These are phyloP conservation scores for Ampelocalamus luodianensis DNA, from an alignment of 176 grass and related monocot genomes.

Conservation along the genomic window DNA sequence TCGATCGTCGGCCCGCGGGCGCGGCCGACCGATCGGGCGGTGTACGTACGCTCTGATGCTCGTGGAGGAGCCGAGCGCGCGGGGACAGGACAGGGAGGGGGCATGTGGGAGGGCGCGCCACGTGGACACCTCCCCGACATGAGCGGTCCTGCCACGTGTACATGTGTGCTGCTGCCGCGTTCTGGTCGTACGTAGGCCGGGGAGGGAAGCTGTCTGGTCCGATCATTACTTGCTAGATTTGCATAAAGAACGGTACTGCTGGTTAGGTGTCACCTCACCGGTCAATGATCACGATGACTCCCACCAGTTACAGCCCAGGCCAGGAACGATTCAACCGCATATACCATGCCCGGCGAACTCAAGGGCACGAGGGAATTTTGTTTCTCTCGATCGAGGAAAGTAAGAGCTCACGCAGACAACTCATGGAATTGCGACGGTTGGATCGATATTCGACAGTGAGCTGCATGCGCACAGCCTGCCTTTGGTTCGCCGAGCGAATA, in stretches of 20 bases:
- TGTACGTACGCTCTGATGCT: neutral
- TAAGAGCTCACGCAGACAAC: neutral
- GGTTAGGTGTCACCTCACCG: conserved; percentile 13
- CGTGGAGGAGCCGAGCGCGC: neutral
- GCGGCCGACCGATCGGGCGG: conserved; percentile 21
- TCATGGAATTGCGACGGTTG: neutral
- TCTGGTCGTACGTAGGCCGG: too few relatives aligned
- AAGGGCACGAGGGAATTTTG: neutral
- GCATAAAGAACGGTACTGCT: conserved; percentile 13
- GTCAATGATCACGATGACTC: conserved; percentile 27
- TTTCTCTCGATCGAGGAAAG: neutral
- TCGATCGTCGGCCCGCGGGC: neutral
- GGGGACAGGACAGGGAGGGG: conserved; percentile 18
- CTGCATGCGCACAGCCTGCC: neutral
- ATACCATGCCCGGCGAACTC: neutral
- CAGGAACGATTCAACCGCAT: neutral
- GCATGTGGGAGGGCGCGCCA: conserved; percentile 32
- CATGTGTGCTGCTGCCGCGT: too few relatives aligned
- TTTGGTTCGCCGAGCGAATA: conserved; percentile 27
- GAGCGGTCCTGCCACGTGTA: conserved; percentile 47
- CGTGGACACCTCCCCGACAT: conserved; percentile 38
- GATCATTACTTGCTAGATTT: conserved; percentile 35
- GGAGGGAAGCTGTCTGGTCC: conserved; percentile 23
- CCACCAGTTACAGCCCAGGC: neutral
- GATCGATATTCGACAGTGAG: neutral